Evolutionary conservation across 1,284 basidiomycete genomes (phyloP).

Genomic region (Phlebopus sp.): DNA sequence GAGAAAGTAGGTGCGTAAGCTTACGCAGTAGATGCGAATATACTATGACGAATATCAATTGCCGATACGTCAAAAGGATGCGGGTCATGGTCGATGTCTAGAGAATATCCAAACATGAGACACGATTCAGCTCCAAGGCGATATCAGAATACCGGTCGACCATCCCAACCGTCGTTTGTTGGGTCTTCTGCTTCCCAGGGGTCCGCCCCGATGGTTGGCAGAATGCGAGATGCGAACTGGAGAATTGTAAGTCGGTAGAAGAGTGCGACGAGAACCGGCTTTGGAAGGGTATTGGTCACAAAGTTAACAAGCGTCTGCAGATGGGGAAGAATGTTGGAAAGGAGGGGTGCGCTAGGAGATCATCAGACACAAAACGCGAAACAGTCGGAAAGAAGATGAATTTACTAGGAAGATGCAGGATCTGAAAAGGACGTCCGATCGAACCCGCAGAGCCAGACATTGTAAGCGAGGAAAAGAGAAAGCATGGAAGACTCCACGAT

Average conservation of each 20-base stretch:
- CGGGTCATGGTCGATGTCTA: conserved; percentile 74
- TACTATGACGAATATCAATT: conserved; percentile 79
- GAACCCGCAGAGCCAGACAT: conserved; percentile 79
- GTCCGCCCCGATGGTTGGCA: conserved; percentile 80
- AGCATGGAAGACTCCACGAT: conserved; percentile 90
- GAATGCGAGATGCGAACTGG: conserved; percentile 82
- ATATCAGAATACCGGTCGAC: conserved; percentile 54
- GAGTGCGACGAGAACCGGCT: conserved; percentile 80
- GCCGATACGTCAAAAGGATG: conserved; percentile 75
- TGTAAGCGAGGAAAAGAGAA: conserved; percentile 84
- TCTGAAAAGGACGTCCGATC: conserved; percentile 67
- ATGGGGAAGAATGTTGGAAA: conserved; percentile 77
- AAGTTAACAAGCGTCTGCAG: conserved; percentile 76
- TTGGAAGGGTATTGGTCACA: conserved; percentile 77
- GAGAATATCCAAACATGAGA: conserved; percentile 11
- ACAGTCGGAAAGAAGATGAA: conserved; percentile 12
- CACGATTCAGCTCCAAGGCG: not conserved
- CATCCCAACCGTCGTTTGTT: conserved; percentile 64
- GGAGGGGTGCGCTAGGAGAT: conserved; percentile 58
- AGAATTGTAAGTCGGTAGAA: conserved; percentile 81
- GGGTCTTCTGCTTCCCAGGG: conserved; percentile 71
- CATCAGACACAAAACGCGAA: conserved; percentile 11
- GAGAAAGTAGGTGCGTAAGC: conserved; percentile 27
- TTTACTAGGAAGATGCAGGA: conserved; percentile 74
- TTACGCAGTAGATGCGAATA: conserved; percentile 78